Conservation (phyloP, 106 monocot species). For the Triglochin maritima region DNA sequence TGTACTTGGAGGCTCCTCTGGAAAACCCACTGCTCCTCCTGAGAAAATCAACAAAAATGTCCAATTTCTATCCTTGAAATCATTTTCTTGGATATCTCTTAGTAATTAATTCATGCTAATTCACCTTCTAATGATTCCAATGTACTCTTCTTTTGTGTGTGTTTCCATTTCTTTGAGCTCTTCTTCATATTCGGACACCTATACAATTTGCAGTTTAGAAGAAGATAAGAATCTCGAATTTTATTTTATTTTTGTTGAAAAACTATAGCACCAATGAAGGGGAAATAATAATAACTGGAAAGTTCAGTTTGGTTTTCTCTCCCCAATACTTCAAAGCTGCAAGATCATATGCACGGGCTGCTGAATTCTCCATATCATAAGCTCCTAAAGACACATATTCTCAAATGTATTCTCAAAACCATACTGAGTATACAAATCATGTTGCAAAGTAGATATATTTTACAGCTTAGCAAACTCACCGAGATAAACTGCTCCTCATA, state of each 20-base stretch:
- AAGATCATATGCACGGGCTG: conserved; percentile 76
- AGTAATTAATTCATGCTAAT: background rate
- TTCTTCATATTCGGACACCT: conserved; percentile 43
- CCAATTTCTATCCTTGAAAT: background rate
- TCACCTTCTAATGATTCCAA: conserved; percentile 72
- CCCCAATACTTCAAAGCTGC: conserved; percentile 96
- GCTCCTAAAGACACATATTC: conserved; percentile 30
- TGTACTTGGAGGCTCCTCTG: conserved; percentile 81
- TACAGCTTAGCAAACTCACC: conserved; percentile 32
- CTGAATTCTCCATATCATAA: conserved; percentile 68
- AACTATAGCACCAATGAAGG: no score
- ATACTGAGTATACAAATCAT: background rate
- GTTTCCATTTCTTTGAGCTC: conserved; percentile 69
- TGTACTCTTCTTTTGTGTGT: conserved; percentile 60
- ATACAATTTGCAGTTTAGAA: background rate
- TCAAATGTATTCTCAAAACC: background rate
- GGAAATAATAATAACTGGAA: conserved; percentile 29
- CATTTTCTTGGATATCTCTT: background rate
- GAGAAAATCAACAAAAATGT: conserved; percentile 6
- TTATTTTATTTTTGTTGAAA: no score
- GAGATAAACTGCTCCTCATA: conserved; percentile 57
- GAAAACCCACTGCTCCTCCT: conserved; percentile 93
- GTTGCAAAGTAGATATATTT: background rate
- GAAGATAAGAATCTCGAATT: no score
- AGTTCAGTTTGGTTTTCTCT: conserved; percentile 63